These are phyloP conservation scores for Podospora conica DNA, from an alignment of 495 filamentous ascomycete genomes.

Conservation along the genomic window DNA sequence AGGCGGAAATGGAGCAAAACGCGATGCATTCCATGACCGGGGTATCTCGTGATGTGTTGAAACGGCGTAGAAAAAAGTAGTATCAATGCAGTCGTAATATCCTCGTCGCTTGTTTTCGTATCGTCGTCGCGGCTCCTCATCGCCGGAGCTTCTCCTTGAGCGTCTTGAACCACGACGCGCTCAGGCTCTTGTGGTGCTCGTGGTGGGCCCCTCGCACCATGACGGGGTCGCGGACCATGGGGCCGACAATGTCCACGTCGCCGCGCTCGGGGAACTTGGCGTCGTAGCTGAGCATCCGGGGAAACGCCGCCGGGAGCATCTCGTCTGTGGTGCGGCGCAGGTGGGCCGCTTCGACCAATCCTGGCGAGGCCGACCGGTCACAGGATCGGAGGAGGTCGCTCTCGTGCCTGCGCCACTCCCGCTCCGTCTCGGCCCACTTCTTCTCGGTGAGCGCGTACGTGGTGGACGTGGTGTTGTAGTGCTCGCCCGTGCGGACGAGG, in stretches of 20 bases:
- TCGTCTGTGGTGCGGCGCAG: constrained; percentile 34
- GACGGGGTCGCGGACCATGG: constrained; percentile 65
- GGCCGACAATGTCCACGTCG: constrained; percentile 86
- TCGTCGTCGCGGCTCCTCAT: neutral
- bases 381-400: constrained; percentile 49
- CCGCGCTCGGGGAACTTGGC: constrained; percentile 83
- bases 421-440: constrained; percentile 78
- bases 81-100: neutral
- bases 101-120: neutral
- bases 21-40: constrained; percentile 7
- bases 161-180: constrained; percentile 38
- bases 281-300: constrained; percentile 52
- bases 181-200: constrained; percentile 32
- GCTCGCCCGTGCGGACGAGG: constrained; percentile 74
- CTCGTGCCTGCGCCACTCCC: constrained; percentile 60
- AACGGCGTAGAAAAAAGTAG: constrained; percentile 1
- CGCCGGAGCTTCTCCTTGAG: constrained; percentile 40
- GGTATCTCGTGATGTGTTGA: constrained; percentile 5
- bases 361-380: constrained; percentile 33
- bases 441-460: constrained; percentile 74
- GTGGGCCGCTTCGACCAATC: constrained; percentile 18
- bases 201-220: constrained; percentile 37
- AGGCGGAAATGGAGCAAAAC: neutral
- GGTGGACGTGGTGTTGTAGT: constrained; percentile 78
- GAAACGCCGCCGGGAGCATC: constrained; percentile 37